These are phyloP conservation scores for Pisolithus orientalis DNA, from an alignment of 768 basidiomycete genomes.

Conservation along the genomic window DNA sequence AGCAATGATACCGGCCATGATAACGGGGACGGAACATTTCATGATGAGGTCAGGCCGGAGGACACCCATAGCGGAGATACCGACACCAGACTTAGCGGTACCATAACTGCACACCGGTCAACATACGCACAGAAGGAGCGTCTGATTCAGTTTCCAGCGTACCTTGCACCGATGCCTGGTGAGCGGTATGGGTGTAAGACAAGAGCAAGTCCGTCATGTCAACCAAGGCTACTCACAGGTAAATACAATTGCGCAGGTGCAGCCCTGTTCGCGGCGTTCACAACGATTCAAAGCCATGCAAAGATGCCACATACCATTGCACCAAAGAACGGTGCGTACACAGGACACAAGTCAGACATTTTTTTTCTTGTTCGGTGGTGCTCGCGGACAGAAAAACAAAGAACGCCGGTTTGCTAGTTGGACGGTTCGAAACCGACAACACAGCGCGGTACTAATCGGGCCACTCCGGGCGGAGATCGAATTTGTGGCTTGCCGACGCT, in stretches of 20 bases:
- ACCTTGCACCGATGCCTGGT: slow-evolving; percentile 84
- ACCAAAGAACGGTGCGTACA: slow-evolving; percentile 98
- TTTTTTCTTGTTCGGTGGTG: slow-evolving; percentile 1
- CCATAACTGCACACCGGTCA: slow-evolving; percentile 66
- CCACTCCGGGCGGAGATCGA: slow-evolving; percentile 19
- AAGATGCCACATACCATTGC: slow-evolving; percentile 54
- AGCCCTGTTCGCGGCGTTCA: slow-evolving; percentile 54
- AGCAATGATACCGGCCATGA: slow-evolving; percentile 99
- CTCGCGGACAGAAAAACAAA: slow-evolving; percentile 1
- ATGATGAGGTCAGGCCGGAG: slow-evolving; percentile 96
- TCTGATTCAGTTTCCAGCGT: background rate
- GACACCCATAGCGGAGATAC: slow-evolving; percentile 96
- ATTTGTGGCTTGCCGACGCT: slow-evolving; percentile 8
- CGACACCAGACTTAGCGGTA: slow-evolving; percentile 97
- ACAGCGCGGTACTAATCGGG: slow-evolving; percentile 10
- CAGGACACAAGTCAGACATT: slow-evolving; percentile 83
- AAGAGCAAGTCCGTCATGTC: background rate
- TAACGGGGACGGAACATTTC: slow-evolving; percentile 94
- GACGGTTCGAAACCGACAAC: slow-evolving; percentile 7
- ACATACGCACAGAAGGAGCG: background rate
- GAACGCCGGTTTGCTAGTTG: background rate
- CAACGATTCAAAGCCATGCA: background rate
- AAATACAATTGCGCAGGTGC: slow-evolving; percentile 95
- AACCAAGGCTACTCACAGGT: slow-evolving; percentile 61
- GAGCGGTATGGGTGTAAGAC: background rate